phyloP scores from a whole-genome alignment of 2,329 filamentous ascomycete genomes.

The Diplodia corticola region DNA sequence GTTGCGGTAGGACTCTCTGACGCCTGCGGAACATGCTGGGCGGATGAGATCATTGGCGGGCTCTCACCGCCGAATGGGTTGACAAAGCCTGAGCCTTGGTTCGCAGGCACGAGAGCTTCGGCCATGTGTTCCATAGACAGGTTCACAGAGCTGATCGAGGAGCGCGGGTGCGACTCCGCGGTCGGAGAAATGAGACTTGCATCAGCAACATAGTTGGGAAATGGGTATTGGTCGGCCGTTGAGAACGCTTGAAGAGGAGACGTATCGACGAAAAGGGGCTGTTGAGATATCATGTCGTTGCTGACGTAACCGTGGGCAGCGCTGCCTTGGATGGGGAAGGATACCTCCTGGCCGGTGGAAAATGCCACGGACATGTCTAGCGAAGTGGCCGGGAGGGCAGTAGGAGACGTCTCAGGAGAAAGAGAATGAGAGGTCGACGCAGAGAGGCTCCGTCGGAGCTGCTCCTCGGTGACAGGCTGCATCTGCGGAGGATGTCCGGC shows the following conservation, averaged over 20 bases:
- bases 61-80: constrained; percentile 14
- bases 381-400: background rate
- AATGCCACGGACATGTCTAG: constrained; percentile 12
- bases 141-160: constrained; percentile 5
- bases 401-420: constrained; percentile 12
- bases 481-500: background rate
- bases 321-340: constrained; percentile 6
- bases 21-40: background rate
- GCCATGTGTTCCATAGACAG: constrained; percentile 9
- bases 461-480: constrained; percentile 11
- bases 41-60: background rate
- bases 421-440: constrained; percentile 17
- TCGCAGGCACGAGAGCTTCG: background rate
- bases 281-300: constrained; percentile 2
- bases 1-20: constrained; percentile 13
- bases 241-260: constrained; percentile 7
- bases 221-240: constrained; percentile 2
- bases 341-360: constrained; percentile 5
- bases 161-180: background rate
- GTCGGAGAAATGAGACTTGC: constrained; percentile 4
- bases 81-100: constrained; percentile 5
- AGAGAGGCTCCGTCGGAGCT: constrained; percentile 19
- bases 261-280: constrained; percentile 19
- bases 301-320: background rate
- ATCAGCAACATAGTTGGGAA: constrained; percentile 3